These are phyloP conservation scores for Ampelocalamus luodianensis DNA, from an alignment of 176 grass and related monocot genomes.

Conservation along the genomic window DNA sequence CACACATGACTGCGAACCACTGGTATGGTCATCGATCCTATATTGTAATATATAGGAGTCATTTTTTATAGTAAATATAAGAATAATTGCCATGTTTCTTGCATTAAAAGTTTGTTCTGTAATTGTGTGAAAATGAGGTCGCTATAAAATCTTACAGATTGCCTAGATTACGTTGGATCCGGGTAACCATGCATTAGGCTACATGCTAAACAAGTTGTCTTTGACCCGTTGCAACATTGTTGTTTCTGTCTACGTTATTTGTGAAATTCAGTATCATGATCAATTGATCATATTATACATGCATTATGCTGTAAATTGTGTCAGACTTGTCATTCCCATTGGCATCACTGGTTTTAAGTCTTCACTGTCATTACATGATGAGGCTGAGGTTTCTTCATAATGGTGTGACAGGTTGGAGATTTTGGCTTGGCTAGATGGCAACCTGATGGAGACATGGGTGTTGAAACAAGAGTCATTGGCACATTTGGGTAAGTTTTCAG, in stretches of 20 bases:
- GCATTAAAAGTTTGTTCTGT: neutral
- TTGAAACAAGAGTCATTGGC: conserved; percentile 93
- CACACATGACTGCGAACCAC: conserved; percentile 94
- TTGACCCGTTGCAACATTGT: neutral
- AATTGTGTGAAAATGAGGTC: neutral
- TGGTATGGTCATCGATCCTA: conserved; percentile 53
- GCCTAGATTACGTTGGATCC: neutral
- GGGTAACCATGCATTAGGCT: neutral
- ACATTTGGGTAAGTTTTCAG: conserved; percentile 69
- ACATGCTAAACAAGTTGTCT: neutral
- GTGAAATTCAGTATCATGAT: neutral
- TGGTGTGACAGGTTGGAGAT: conserved; percentile 72
- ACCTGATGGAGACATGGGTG: conserved; percentile 88
- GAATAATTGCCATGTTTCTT: neutral
- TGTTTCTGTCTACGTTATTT: neutral
- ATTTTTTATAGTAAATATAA: neutral
- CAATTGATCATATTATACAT: neutral
- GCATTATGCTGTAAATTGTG: neutral
- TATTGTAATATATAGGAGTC: neutral
- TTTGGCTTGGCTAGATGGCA: conserved; percentile 96
- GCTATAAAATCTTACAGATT: neutral
- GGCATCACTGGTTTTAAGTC: neutral
- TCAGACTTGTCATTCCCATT: neutral
- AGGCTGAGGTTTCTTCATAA: neutral
- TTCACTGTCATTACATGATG: neutral